Evolutionary conservation across 768 basidiomycete genomes (phyloP).

Genomic region (Lactarius pseudohatsudake): DNA sequence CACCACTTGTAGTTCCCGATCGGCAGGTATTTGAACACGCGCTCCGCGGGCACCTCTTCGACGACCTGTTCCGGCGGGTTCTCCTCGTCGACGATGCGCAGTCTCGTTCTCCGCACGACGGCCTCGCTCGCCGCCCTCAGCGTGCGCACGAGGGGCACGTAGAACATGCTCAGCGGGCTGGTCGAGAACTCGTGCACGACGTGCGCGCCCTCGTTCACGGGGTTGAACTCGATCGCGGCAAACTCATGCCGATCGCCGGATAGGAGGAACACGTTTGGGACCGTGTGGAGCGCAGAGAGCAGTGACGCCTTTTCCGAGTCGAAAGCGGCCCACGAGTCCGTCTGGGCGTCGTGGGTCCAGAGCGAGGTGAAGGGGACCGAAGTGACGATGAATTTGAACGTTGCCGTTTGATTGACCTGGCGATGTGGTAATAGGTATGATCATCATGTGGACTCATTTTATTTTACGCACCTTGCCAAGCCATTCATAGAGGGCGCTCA

Average conservation of each 20-base stretch:
- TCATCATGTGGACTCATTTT: not conserved
- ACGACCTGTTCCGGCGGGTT: constrained; percentile 30
- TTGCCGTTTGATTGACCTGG: constrained; percentile 65
- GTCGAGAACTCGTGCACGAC: constrained; percentile 65
- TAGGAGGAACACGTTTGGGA: constrained; percentile 69
- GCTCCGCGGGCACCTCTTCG: constrained; percentile 51
- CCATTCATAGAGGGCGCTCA: constrained; percentile 63
- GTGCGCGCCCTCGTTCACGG: constrained; percentile 37
- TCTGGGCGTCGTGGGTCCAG: constrained; percentile 60
- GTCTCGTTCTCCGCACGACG: constrained; percentile 40
- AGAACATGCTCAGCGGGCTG: constrained; percentile 68
- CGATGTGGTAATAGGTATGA: not conserved
- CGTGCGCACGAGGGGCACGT: constrained; percentile 59
- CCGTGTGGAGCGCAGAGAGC: constrained; percentile 56
- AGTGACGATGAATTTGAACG: constrained; percentile 76
- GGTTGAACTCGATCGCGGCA: constrained; percentile 62
- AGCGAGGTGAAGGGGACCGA: constrained; percentile 75
- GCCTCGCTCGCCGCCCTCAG: constrained; percentile 47
- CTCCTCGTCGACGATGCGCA: constrained; percentile 32
- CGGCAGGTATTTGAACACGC: constrained; percentile 58
- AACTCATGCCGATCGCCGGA: constrained; percentile 82
- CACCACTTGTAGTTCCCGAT: constrained; percentile 70
- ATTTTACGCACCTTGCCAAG: constrained; percentile 45
- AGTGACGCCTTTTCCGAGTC: constrained; percentile 57
- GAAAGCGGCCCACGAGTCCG: constrained; percentile 73